Base-by-base conservation (phyloP, 768 basidiomycete species). In the Amanita pseudoporphyria region DNA sequence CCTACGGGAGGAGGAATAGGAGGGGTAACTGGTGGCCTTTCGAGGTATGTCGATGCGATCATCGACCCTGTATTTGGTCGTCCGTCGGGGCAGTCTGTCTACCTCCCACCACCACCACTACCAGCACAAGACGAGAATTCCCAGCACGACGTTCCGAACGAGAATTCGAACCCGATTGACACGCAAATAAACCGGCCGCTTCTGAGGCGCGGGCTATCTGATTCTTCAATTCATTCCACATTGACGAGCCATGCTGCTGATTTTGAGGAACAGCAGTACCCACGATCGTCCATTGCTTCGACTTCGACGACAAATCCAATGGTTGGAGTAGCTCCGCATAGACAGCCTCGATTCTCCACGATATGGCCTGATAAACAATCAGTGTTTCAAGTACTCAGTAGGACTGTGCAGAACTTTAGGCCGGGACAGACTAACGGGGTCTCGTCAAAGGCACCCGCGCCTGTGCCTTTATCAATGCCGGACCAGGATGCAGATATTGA, bases 201-300 rank as follows among this genome's bases (percentile, higher is more conserved):
- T 32, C 48, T 49, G 10, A 26, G 48, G 12, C 77, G 94, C 47
- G 91, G 92, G 2, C 64, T 96, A 44, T 91, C 88, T 1, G 95
- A 97, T 62, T 94, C 92, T 1, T 94, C 90, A 1, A 92, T 97
- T 53, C 87, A 82, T 53, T 85, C 89, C 3, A 89, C 89, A 0
- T 95, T 87, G 65, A 68, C 81, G 52, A 72, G 67, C 48, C 77
- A 85, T 42, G 69, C 63, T 4, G 71, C 70, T n/a, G 66, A 69
- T 26, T 46, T 22, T 26, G 21, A 24, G 12, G 45, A 53, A 10
- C 37, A 6, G 37, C 26, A 5, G 1, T 26, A 39, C 5, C 24
- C 19, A 10, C n/a, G 33, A 21, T 26, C 36, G 24, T 22, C 21
- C 9, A n/a, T 33, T 12, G 45, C 22, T 9, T 12, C 36, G 5